Evolutionary conservation across 257 asterid species (phyloP).

Genomic region (Avicennia marina): DNA sequence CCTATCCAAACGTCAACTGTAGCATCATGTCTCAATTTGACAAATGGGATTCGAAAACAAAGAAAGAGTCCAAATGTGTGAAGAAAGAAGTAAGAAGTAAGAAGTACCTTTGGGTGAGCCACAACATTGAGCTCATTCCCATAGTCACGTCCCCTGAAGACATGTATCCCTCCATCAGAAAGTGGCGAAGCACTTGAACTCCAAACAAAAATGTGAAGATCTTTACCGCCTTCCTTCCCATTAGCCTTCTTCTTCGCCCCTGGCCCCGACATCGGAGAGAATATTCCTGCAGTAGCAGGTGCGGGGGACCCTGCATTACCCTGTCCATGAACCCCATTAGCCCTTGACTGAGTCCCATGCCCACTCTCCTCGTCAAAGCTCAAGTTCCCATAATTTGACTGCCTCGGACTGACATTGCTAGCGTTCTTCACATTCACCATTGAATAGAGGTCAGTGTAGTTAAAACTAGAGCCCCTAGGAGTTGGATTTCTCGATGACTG

Average conservation of each 20-base stretch:
- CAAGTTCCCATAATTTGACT: constrained; percentile 40
- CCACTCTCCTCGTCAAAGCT: constrained; percentile 53
- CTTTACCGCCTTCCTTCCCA: constrained; percentile 62
- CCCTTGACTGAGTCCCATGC: constrained; percentile 34
- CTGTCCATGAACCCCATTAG: constrained; percentile 44
- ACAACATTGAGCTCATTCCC: constrained; percentile 60
- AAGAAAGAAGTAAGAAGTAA: constrained; percentile 21
- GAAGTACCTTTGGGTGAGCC: constrained; percentile 85
- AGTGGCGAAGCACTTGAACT: constrained; percentile 97
- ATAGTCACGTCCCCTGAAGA: constrained; percentile 76
- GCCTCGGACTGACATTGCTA: constrained; percentile 39
- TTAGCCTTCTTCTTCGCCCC: constrained; percentile 56
- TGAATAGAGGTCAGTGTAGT: constrained; percentile 47
- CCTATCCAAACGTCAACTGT: no score
- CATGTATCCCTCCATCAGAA: constrained; percentile 95
- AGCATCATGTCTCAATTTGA: no score
- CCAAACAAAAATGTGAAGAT: constrained; percentile 99
- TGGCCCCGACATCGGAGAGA: constrained; percentile 69
- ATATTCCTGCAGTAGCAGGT: constrained; percentile 69
- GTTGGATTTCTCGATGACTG: constrained; percentile 66
- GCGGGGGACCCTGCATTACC: constrained; percentile 70
- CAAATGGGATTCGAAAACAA: no score
- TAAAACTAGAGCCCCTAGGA: constrained; percentile 59
- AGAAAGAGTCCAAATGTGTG: background rate
- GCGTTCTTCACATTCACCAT: constrained; percentile 49